A percentile compares a stretch with the other conserved stretches of the same genome.
Conservation (phyloP, 1,284 basidiomycete species). For the Cystobasidium slooffiae region DNA sequence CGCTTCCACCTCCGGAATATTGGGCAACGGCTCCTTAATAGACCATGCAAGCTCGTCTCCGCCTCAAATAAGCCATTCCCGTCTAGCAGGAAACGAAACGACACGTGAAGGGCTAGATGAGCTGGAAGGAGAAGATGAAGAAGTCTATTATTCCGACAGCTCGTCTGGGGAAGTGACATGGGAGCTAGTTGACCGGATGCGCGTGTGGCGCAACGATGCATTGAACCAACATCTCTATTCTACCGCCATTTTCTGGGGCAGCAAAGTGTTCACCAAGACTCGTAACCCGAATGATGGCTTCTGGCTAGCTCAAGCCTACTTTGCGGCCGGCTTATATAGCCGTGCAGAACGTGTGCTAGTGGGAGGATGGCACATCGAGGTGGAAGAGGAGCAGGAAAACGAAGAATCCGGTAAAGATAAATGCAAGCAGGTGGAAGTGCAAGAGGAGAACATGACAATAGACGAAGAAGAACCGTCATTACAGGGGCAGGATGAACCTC, state of each 20-base stretch:
- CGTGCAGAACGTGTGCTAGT: constrained; percentile 84
- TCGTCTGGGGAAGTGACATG: constrained; percentile 57
- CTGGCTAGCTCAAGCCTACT: constrained; percentile 97
- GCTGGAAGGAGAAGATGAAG: constrained; percentile 14
- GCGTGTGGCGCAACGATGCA: constrained; percentile 95
- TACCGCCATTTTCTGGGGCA: constrained; percentile 97
- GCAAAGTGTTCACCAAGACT: constrained; percentile 26
- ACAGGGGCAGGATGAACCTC: neutral
- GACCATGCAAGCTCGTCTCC: constrained; percentile 24
- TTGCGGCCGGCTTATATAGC: constrained; percentile 91
- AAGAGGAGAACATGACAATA: constrained; percentile 27
- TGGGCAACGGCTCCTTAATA: constrained; percentile 20
- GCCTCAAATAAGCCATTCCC: constrained; percentile 6
- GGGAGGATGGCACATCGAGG: constrained; percentile 30
- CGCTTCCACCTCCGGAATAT: constrained; percentile 33
- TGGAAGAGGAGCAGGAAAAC: constrained; percentile 15
- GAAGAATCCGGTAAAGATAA: constrained; percentile 15
- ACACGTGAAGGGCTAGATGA: neutral
- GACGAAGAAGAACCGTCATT: neutral
- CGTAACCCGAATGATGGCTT: constrained; percentile 93
- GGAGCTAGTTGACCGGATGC: constrained; percentile 90
- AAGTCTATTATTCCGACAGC: constrained; percentile 25
- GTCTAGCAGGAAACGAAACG: neutral
- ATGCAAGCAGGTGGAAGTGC: constrained; percentile 34
- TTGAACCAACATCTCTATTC: constrained; percentile 97